Percentiles rank a stretch among this genome's conserved stretches.
Evolutionary conservation across 2,329 filamentous ascomycete genomes (phyloP).

Genomic region (Ceratocystis alfenasii): DNA sequence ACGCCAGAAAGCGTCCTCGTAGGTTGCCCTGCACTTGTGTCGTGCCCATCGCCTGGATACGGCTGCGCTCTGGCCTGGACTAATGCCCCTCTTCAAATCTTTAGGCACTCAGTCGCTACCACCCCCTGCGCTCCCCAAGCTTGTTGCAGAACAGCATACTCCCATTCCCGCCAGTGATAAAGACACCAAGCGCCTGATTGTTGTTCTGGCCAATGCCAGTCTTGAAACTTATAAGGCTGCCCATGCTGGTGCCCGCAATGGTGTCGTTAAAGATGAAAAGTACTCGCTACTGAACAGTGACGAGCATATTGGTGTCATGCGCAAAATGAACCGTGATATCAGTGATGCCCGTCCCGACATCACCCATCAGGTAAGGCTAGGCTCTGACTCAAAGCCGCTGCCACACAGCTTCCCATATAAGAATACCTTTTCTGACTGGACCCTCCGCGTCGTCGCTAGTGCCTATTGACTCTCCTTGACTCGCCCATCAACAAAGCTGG

Average conservation of each 20-base stretch:
- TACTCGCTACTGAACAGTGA: constrained; percentile 97
- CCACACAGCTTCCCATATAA: no score
- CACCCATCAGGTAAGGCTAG: constrained; percentile 77
- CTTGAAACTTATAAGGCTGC: constrained; percentile 95
- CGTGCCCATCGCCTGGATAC: no score
- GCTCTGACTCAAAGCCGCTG: no score
- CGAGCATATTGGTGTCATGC: constrained; percentile 97
- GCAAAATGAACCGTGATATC: constrained; percentile 98
- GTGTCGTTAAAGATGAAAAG: constrained; percentile 71
- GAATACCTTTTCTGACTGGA: no score
- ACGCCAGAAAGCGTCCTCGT: constrained; percentile 22
- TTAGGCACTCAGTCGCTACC: constrained; percentile 88
- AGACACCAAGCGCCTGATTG: constrained; percentile 80
- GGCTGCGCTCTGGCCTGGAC: neutral
- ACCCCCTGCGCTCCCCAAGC: constrained; percentile 75
- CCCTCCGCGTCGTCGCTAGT: constrained; percentile 42
- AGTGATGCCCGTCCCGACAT: constrained; percentile 96
- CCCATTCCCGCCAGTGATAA: constrained; percentile 80
- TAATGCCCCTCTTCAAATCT: constrained; percentile 23
- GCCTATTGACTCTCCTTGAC: constrained; percentile 88
- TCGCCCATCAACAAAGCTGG: constrained; percentile 98
- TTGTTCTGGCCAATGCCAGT: constrained; percentile 92
- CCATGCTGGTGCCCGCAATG: constrained; percentile 54
- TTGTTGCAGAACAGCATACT: constrained; percentile 84
- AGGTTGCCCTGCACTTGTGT: neutral